A percentile compares a stretch with the other conserved stretches of the same genome.
These are phyloP conservation scores for Ceratobasidium sp. DNA, from an alignment of 1,284 basidiomycete genomes.

Conservation along the genomic window DNA sequence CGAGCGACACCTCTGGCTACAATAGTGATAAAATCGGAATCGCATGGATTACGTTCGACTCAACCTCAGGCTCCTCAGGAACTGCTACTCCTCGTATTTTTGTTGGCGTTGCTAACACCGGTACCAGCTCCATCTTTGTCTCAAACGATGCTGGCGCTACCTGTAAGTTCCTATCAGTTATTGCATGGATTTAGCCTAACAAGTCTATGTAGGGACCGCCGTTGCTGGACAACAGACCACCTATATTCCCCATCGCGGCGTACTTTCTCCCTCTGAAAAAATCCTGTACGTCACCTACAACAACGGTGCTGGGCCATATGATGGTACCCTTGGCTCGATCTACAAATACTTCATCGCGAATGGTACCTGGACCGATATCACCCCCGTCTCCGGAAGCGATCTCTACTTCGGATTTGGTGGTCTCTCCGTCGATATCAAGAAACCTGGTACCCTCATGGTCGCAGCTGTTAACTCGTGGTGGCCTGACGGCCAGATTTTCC, in stretches of 20 bases:
- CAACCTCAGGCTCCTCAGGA: slow-evolving; percentile 60
- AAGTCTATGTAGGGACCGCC: slow-evolving; percentile 60
- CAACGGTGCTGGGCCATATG: slow-evolving; percentile 64
- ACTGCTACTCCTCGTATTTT: slow-evolving; percentile 70
- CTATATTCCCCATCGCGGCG: slow-evolving; percentile 72
- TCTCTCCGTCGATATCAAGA: slow-evolving; percentile 67
- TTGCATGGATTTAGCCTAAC: slow-evolving; percentile 2
- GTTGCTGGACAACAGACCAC: slow-evolving; percentile 67
- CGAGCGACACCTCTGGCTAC: slow-evolving; percentile 65
- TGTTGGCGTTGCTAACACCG: slow-evolving; percentile 69
- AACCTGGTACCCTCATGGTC: slow-evolving; percentile 72
- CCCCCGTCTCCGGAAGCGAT: slow-evolving; percentile 60
- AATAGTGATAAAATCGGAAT: slow-evolving; percentile 67
- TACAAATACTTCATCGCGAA: slow-evolving; percentile 59
- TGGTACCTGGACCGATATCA: slow-evolving; percentile 66
- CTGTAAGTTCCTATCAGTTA: slow-evolving; percentile 55
- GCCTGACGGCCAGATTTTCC: slow-evolving; percentile 74
- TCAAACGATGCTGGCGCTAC: slow-evolving; percentile 66
- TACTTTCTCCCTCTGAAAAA: slow-evolving; percentile 66
- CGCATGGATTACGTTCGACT: slow-evolving; percentile 73
- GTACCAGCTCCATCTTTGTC: slow-evolving; percentile 65
- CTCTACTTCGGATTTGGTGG: slow-evolving; percentile 67
- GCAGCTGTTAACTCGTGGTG: slow-evolving; percentile 70
- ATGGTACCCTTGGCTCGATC: slow-evolving; percentile 58
- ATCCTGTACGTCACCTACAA: slow-evolving; percentile 68